Percentiles rank a stretch among this genome's conserved stretches.
These are phyloP conservation scores for Hanseniaspora meyeri DNA, from an alignment of 805 yeast species.

Conservation along the genomic window DNA sequence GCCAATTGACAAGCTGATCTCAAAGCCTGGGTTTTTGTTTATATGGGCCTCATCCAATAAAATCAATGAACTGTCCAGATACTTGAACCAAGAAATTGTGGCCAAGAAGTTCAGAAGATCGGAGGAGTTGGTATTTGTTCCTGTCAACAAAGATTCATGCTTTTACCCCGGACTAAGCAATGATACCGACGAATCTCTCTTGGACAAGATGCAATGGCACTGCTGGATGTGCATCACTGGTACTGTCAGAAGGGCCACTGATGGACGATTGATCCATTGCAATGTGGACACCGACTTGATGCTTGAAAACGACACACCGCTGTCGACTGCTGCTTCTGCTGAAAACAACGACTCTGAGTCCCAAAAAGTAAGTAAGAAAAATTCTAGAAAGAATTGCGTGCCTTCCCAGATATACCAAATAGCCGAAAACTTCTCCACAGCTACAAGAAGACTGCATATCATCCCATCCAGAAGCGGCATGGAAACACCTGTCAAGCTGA, in stretches of 20 bases:
- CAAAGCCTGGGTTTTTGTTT: conserved; percentile 76
- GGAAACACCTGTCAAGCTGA: conserved; percentile 47
- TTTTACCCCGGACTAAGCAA: conserved; percentile 47
- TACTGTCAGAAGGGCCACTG: conserved; percentile 75
- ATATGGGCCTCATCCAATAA: conserved; percentile 78
- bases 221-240: conserved; percentile 98
- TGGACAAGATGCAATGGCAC: conserved; percentile 80
- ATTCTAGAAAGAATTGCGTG: conserved; percentile 35
- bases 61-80: conserved; percentile 47
- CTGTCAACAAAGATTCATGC: conserved; percentile 51
- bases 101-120: conserved; percentile 70
- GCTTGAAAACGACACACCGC: conserved; percentile 38
- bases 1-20: conserved; percentile 60
- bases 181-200: conserved; percentile 36
- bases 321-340: background rate
- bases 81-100: conserved; percentile 43
- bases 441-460: conserved; percentile 72
- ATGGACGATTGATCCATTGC: conserved; percentile 76
- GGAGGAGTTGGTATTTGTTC: conserved; percentile 77
- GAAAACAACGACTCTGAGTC: background rate
- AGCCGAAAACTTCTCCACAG: conserved; percentile 79
- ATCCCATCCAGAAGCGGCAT: conserved; percentile 62
- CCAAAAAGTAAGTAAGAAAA: background rate
- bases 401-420: conserved; percentile 70
- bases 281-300: conserved; percentile 82